phyloP scores from a whole-genome alignment of 768 basidiomycete species.

The Pisolithus marmoratus region DNA sequence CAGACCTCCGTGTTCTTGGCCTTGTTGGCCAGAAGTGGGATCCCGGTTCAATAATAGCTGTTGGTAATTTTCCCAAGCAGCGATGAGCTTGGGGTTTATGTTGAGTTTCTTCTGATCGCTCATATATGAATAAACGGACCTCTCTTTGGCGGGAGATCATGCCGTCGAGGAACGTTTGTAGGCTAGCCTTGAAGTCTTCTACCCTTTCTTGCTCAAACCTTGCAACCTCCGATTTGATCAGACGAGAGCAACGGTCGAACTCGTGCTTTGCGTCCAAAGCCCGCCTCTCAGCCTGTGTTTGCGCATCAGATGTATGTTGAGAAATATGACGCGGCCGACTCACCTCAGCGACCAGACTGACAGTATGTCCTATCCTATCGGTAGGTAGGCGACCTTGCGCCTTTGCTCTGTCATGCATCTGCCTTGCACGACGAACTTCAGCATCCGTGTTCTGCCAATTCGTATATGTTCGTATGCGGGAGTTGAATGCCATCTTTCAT shows the following conservation, averaged over 20 bases:
- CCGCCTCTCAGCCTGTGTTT: constrained; percentile 70
- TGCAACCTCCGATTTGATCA: constrained; percentile 84
- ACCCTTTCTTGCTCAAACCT: constrained; percentile 92
- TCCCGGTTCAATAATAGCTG: constrained; percentile 55
- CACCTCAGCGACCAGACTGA: constrained; percentile 79
- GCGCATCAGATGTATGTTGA: no score
- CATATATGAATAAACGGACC: constrained; percentile 32
- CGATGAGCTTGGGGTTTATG: constrained; percentile 50
- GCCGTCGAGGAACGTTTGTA: constrained; percentile 81
- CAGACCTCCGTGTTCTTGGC: neutral
- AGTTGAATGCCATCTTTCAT: constrained; percentile 75
- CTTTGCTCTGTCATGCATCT: constrained; percentile 76
- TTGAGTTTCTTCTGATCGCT: constrained; percentile 1
- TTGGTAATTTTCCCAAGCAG: constrained; percentile 80
- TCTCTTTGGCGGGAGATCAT: constrained; percentile 84
- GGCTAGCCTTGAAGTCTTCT: constrained; percentile 82
- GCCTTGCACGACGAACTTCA: constrained; percentile 66
- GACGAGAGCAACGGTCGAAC: constrained; percentile 81
- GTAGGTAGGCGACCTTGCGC: constrained; percentile 67
- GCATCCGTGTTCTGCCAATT: constrained; percentile 77
- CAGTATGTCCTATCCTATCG: constrained; percentile 67
- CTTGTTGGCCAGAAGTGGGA: neutral
- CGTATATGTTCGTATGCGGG: constrained; percentile 78
- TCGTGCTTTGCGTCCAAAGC: constrained; percentile 80
- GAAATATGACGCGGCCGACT: constrained; percentile 14